phyloP scores from a whole-genome alignment of 768 basidiomycete genomes.

The Trametes elegans region DNA sequence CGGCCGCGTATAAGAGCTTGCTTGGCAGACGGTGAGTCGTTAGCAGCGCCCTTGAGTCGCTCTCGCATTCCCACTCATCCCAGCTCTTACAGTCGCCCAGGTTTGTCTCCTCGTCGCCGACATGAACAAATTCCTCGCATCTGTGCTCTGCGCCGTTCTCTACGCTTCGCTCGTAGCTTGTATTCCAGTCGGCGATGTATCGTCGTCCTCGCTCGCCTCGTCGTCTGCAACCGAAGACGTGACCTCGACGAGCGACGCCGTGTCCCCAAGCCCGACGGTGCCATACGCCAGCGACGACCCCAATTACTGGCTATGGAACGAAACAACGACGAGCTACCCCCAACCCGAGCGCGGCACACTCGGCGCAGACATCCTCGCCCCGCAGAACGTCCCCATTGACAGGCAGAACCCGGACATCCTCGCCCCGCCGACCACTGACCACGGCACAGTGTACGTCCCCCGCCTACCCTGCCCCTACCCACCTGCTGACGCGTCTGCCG shows the following conservation, averaged over 20 bases:
- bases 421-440: conserved; percentile 35
- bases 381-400: conserved; percentile 31
- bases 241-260: not conserved
- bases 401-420: conserved; percentile 33
- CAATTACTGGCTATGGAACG: conserved; percentile 23
- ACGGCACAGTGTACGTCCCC: conserved; percentile 27
- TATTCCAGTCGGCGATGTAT: conserved; percentile 8
- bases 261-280: conserved; percentile 20
- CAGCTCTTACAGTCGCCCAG: not conserved
- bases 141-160: conserved; percentile 16
- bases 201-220: not conserved
- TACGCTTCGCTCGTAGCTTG: conserved; percentile 1
- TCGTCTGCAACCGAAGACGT: not conserved
- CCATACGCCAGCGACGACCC: conserved; percentile 24
- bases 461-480: too few species aligned
- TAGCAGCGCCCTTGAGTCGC: not conserved
- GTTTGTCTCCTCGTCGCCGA: not conserved
- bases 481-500: not conserved
- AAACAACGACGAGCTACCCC: conserved; percentile 14
- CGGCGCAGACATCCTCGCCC: conserved; percentile 30
- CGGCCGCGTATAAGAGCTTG: not conserved
- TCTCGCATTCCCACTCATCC: too few species aligned
- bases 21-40: not conserved
- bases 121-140: conserved; percentile 12
- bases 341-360: conserved; percentile 25